phyloP scores from a whole-genome alignment of 805 yeast genomes.

The Nakazawaea pomicola region DNA sequence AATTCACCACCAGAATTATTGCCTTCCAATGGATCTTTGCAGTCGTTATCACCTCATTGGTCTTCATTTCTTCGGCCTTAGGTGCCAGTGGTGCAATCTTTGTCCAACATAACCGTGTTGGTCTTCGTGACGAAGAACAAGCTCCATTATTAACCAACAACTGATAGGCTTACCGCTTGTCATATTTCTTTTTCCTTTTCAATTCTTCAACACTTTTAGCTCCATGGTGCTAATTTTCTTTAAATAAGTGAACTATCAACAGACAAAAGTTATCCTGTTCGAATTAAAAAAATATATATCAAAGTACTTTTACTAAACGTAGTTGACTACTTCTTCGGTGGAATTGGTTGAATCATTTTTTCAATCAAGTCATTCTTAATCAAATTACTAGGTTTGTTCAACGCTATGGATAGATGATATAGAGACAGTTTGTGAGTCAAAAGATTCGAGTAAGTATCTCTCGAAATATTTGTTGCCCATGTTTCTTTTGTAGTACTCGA shows the following conservation, averaged over 20 bases:
- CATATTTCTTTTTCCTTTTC: background rate
- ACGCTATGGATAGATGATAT: constrained; percentile 48
- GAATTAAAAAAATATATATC: no score
- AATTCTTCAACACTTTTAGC: background rate
- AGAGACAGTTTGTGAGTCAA: constrained; percentile 54
- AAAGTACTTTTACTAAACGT: no score
- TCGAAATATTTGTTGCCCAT: constrained; percentile 61
- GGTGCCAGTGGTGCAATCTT: constrained; percentile 36
- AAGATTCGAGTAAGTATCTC: constrained; percentile 62
- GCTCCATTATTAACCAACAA: constrained; percentile 26
- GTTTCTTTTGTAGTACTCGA: constrained; percentile 65
- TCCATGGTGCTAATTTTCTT: no score
- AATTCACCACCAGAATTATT: constrained; percentile 59
- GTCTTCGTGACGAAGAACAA: constrained; percentile 20
- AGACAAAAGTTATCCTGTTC: no score
- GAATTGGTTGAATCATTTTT: constrained; percentile 30
- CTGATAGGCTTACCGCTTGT: background rate
- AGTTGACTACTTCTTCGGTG: no score
- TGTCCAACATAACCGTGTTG: constrained; percentile 9
- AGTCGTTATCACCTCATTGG: constrained; percentile 53
- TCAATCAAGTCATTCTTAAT: constrained; percentile 29
- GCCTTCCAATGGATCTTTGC: constrained; percentile 89
- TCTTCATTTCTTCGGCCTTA: constrained; percentile 46
- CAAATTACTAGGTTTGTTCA: constrained; percentile 37
- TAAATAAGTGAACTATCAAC: no score